A percentile compares a stretch with the other conserved stretches of the same genome.
Evolutionary conservation across 2,329 filamentous ascomycete species (phyloP).

Genomic region (Tolypocladium ovalisporum): DNA sequence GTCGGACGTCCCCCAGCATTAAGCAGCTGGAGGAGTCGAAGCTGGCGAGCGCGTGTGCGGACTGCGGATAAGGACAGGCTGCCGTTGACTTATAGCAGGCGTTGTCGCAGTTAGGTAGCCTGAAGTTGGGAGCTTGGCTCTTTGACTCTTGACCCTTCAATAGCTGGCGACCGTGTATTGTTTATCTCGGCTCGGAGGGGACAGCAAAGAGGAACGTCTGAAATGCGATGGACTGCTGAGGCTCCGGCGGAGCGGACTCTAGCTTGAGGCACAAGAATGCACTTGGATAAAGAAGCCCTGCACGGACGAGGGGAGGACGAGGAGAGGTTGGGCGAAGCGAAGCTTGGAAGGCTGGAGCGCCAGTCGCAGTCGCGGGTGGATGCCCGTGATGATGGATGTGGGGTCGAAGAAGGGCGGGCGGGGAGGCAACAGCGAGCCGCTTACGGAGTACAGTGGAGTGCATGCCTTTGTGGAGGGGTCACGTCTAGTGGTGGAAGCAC

Average conservation of each 20-base stretch:
- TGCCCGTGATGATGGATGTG: background rate
- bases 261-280: too few relatives aligned
- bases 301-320: background rate
- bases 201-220: background rate
- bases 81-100: background rate
- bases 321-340: background rate
- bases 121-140: background rate
- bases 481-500: too few relatives aligned
- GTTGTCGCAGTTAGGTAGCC: background rate
- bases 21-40: slow-evolving; percentile 1
- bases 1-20: slow-evolving; percentile 12
- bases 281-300: background rate
- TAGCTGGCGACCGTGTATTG: background rate
- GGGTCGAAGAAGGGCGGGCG: background rate
- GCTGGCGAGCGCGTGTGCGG: background rate
- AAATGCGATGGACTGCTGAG: background rate
- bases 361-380: background rate
- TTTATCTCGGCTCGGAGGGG: background rate
- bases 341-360: background rate
- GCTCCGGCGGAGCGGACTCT: too few relatives aligned
- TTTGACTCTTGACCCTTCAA: background rate
- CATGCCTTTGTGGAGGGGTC: too few relatives aligned
- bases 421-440: background rate
- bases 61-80: background rate
- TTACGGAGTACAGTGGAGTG: background rate